Percentiles rank a stretch among this genome's conserved stretches.
Conservation (phyloP, 2,329 filamentous ascomycete species). For the Verticillium longisporum region DNA sequence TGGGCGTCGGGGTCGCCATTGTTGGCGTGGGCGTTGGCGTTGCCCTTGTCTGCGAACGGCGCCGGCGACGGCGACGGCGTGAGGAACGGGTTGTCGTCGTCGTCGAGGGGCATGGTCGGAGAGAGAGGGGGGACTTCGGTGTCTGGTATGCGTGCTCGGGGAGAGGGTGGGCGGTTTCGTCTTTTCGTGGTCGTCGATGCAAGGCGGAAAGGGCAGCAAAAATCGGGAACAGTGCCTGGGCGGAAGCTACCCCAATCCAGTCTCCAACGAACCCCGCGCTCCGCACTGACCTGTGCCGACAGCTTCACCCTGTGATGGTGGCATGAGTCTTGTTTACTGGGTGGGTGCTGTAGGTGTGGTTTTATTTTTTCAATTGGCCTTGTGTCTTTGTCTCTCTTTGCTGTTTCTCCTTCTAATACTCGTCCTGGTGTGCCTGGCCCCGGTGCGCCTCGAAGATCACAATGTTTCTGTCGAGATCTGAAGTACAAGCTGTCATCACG, state of each 20-base stretch:
- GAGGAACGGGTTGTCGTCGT: conserved; percentile 31
- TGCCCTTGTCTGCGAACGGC: not conserved
- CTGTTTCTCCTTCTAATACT: too few relatives aligned
- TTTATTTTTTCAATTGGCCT: too few relatives aligned
- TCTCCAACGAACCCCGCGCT: not conserved
- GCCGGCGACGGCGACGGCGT: conserved; percentile 8
- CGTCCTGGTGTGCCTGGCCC: too few relatives aligned
- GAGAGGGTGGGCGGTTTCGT: not conserved
- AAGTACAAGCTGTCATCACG: too few relatives aligned
- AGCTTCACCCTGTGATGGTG: not conserved
- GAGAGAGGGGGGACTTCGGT: not conserved
- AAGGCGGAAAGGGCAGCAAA: not conserved
- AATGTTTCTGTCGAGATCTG: too few relatives aligned
- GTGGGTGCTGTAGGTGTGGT: too few relatives aligned
- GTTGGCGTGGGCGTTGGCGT: not conserved
- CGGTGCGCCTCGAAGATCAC: too few relatives aligned
- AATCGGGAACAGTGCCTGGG: not conserved
- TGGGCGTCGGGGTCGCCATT: not conserved
- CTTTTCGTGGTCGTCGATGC: not conserved
- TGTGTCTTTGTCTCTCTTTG: too few relatives aligned
- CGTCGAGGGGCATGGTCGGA: conserved; percentile 31
- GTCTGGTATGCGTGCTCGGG: not conserved
- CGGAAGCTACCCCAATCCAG: not conserved
- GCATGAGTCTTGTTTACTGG: too few relatives aligned
- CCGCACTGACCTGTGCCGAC: not conserved